Conservation (phyloP, 2,329 filamentous ascomycete genomes). For the Hirsutella thompsonii region DNA sequence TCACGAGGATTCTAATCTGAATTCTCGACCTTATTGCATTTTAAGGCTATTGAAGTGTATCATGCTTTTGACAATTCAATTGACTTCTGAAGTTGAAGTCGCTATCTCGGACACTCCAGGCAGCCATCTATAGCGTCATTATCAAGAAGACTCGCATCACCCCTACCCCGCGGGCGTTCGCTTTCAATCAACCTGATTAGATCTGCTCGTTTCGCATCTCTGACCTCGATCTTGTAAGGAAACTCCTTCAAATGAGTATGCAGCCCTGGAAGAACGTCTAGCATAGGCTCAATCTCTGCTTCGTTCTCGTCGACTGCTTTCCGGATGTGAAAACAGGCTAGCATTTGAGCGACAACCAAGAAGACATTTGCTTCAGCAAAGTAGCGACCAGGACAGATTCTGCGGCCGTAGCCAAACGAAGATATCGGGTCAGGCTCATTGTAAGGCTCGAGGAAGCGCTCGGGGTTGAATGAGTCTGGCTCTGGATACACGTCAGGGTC, state of each 20-base stretch:
- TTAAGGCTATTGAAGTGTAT: too few relatives aligned
- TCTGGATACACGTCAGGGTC: background rate
- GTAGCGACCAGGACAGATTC: background rate
- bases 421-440: background rate
- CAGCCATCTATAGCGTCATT: too few relatives aligned
- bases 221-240: background rate
- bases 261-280: background rate
- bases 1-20: too few relatives aligned
- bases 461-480: background rate
- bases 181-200: too few relatives aligned
- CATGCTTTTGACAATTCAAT: too few relatives aligned
- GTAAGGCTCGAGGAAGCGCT: background rate
- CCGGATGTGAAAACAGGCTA: background rate
- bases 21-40: too few relatives aligned
- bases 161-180: too few relatives aligned
- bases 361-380: background rate
- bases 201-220: too few relatives aligned
- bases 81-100: too few relatives aligned
- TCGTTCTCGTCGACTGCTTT: background rate
- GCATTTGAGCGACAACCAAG: background rate
- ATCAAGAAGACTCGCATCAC: too few relatives aligned
- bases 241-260: background rate
- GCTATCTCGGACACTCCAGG: too few relatives aligned
- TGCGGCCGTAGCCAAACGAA: background rate
- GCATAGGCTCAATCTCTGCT: background rate